Evolutionary conservation across 2,329 filamentous ascomycete genomes (phyloP), one percentile per base, ranked within the genome.

Genomic region (Cryphonectria nitschkei): DNA sequence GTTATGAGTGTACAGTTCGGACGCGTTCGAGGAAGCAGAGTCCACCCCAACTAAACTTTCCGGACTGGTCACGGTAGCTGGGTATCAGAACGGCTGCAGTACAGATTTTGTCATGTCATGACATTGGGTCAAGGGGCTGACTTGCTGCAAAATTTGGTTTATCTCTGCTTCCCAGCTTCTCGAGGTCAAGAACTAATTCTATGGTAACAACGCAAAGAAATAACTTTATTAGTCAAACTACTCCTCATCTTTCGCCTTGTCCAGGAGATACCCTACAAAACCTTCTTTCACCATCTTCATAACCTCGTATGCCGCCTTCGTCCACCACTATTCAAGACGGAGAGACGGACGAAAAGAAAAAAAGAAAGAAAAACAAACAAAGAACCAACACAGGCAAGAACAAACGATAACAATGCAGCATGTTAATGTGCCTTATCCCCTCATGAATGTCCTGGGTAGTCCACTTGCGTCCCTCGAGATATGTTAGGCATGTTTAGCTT

Each of bases 81-180:
- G 37, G 37, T 39, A 39, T 37, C 8, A 39, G 37, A 39, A 39
- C 37, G 41, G 41, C 41, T 54, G n/a, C 50, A 1, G 16, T 19
- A 26, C 11, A 19, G 5, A 29, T 32, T 13, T 29, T 26, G 14
- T 56, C 52, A 29, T 16, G 52, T 56, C 41, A 50, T n/a, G 46
- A n/a, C 46, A 50, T 16, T 19, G 13, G 26, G 14, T 14, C 11
- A 26, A 56, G 13, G 4, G 26, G 13, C 26, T 56, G 52, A 26
- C n/a, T 2, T 13, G 2, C 11, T 54, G 11, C n/a, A 6, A 34
- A 34, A 39, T 39, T 39, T 34, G 34, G 26, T 68, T 13, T 43
- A 71, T 56, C 69, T 46, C 41, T 72, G 58, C 50, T 69, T 64
- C 64, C 29, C 37, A 56, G n/a, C 62, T 46, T 43, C 67, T 43